Conservation (phyloP, 169 alveolate genomes). For the Plasmodium ovale region DNA sequence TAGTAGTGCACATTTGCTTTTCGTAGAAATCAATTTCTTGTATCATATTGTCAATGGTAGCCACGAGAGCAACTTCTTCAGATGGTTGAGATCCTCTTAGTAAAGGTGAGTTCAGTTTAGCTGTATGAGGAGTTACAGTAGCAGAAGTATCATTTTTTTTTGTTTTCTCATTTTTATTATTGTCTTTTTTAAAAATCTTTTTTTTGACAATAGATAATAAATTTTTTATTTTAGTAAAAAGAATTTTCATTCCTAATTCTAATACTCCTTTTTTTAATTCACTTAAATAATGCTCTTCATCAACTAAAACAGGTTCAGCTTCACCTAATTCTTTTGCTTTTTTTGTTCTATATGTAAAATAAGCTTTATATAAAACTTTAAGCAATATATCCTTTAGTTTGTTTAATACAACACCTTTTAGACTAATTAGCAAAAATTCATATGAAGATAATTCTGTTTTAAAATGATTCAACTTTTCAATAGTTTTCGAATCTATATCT, state of each 20-base stretch:
- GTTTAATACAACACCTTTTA: conserved; percentile 2
- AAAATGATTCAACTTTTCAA: conserved; percentile 7
- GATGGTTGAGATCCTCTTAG: not conserved
- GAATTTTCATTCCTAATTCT: conserved; percentile 34
- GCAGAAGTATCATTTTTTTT: not conserved
- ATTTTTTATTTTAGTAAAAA: conserved; percentile 13
- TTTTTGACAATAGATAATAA: conserved; percentile 12
- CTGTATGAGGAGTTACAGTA: not conserved
- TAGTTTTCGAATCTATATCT: not conserved
- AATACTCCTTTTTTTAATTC: conserved; percentile 54
- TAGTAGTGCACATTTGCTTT: not conserved
- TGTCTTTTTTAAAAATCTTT: conserved; percentile 11
- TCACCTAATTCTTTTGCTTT: conserved; percentile 33
- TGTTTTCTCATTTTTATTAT: not conserved
- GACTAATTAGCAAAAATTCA: conserved; percentile 4
- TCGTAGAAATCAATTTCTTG: conserved; percentile 47
- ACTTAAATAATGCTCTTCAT: not conserved
- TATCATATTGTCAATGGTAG: conserved; percentile 19
- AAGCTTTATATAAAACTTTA: conserved; percentile 28
- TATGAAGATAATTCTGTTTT: conserved; percentile 16
- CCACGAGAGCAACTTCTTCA: not conserved
- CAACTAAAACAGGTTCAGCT: not conserved
- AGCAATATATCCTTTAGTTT: conserved; percentile 28
- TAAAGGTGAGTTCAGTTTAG: not conserved
- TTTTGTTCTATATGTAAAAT: conserved; percentile 12